phyloP scores from a whole-genome alignment of 345 rosid species.

The Kernera saxatilis region DNA sequence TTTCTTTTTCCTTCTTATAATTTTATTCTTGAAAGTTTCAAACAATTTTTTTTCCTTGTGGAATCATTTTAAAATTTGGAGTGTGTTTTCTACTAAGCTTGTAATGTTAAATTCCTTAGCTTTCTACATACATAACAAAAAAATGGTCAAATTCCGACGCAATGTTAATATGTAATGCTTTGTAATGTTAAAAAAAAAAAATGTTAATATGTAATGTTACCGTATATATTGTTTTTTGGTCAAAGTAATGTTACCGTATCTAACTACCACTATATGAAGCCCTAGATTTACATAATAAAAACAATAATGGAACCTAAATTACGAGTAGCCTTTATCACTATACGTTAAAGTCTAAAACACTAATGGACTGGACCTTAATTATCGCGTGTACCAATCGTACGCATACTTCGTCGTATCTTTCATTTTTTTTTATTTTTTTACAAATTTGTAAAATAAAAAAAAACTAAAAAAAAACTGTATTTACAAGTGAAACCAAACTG shows the following conservation, averaged over 20 bases:
- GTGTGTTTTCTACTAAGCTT: too few species aligned
- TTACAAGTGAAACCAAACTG: neutral
- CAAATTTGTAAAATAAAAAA: neutral
- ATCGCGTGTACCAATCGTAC: neutral
- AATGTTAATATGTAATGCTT: too few species aligned
- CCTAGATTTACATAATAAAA: neutral
- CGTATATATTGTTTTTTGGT: too few species aligned
- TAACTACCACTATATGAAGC: too few species aligned
- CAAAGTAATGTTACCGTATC: too few species aligned
- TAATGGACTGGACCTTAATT: slow-evolving; percentile 16
- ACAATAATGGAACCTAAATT: neutral
- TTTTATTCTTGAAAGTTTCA: neutral
- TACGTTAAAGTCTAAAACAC: neutral
- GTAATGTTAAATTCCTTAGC: neutral
- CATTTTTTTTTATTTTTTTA: neutral
- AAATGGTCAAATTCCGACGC: neutral
- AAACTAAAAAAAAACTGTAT: neutral
- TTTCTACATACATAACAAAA: neutral
- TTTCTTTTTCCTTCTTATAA: neutral
- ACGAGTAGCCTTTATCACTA: slow-evolving; percentile 5
- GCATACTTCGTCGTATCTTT: slow-evolving; percentile 9
- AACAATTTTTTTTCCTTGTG: neutral
- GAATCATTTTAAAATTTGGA: too few species aligned
- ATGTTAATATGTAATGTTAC: too few species aligned
- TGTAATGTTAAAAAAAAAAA: too few species aligned